phyloP scores from a whole-genome alignment of 164 flowering plant species.

The Vitis rotundifolia region DNA sequence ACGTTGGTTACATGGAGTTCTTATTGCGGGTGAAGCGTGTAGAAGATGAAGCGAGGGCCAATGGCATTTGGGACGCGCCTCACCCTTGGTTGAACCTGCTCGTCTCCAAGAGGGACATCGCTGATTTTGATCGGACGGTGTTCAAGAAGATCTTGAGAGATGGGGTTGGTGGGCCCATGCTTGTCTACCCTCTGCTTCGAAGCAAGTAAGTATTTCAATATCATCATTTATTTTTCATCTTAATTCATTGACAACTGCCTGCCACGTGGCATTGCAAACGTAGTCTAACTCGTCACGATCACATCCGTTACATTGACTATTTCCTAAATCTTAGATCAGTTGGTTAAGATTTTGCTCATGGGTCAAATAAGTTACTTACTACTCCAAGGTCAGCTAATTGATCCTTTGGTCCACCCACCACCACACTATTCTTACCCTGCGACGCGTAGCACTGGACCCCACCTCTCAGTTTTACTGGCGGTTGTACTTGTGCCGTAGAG shows the following conservation, averaged over 20 bases:
- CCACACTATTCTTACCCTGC: too few relatives aligned
- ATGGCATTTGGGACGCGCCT: slow-evolving; percentile 78
- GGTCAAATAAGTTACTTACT: slow-evolving; percentile 8
- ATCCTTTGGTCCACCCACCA: neutral
- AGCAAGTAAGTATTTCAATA: slow-evolving; percentile 51
- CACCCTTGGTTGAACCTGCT: slow-evolving; percentile 93
- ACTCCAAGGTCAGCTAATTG: slow-evolving; percentile 1
- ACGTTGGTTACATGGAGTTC: slow-evolving; percentile 66
- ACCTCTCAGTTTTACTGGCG: neutral
- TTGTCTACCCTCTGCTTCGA: slow-evolving; percentile 76
- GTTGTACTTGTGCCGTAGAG: too few relatives aligned
- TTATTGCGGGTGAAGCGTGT: slow-evolving; percentile 60
- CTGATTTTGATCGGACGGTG: slow-evolving; percentile 57
- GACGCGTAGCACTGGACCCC: neutral
- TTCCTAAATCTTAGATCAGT: slow-evolving; percentile 7
- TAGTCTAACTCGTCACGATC: too few relatives aligned
- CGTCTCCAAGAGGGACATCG: slow-evolving; percentile 57
- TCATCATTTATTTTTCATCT: neutral
- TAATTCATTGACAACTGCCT: neutral
- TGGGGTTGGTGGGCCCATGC: slow-evolving; percentile 90
- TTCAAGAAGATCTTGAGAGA: slow-evolving; percentile 56
- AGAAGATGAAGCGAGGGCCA: slow-evolving; percentile 55
- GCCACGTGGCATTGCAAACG: slow-evolving; percentile 6
- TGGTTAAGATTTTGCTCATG: slow-evolving; percentile 24
- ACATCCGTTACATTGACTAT: slow-evolving; percentile 8